phyloP scores from a whole-genome alignment of 768 basidiomycete species.

The Lactarius evosmus region DNA sequence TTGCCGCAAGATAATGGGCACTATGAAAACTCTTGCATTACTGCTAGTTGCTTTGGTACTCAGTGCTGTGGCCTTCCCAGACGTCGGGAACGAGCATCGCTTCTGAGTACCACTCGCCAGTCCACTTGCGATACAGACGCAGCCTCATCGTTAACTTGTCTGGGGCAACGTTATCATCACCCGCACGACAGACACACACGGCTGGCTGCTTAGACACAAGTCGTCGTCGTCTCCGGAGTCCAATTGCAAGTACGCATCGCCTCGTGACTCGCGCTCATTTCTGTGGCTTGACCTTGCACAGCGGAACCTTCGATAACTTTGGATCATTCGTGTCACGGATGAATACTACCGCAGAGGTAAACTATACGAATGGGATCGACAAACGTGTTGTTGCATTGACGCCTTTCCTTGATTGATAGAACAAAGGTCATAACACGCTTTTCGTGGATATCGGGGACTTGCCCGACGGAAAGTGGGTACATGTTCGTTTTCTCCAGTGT shows the following conservation, averaged over 20 bases:
- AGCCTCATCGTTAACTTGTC: slow-evolving; percentile 63
- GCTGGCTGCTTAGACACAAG: slow-evolving; percentile 82
- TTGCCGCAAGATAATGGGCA: no score
- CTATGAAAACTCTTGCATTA: no score
- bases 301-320: slow-evolving; percentile 74
- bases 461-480: slow-evolving; percentile 50
- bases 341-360: slow-evolving; percentile 65
- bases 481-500: slow-evolving; percentile 32
- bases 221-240: slow-evolving; percentile 68
- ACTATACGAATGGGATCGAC: slow-evolving; percentile 18
- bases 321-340: slow-evolving; percentile 78
- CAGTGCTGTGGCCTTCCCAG: background rate
- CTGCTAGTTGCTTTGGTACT: no score
- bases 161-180: slow-evolving; percentile 89
- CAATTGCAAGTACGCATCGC: slow-evolving; percentile 52
- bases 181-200: slow-evolving; percentile 80
- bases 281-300: slow-evolving; percentile 21
- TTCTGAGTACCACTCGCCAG: background rate
- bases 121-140: slow-evolving; percentile 38
- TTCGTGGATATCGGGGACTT: slow-evolving; percentile 77
- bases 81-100: background rate
- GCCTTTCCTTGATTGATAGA: slow-evolving; percentile 32
- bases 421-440: slow-evolving; percentile 75
- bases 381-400: background rate
- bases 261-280: background rate